phyloP scores from a whole-genome alignment of 1,139 yeast species.

The Scheffersomyces cryptocercus region DNA sequence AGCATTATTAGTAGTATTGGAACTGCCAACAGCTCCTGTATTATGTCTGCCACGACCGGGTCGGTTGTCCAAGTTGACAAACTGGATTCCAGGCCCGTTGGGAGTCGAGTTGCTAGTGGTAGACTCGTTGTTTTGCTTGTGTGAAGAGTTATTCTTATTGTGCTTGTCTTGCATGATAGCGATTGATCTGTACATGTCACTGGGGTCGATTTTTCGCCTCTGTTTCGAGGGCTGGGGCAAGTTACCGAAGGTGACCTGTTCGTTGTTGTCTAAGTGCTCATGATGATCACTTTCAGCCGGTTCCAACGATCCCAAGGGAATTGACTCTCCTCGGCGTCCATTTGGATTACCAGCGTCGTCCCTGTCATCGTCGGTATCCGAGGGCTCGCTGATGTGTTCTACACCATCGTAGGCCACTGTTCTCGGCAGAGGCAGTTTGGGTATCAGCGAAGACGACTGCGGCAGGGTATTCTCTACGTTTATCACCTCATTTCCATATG shows the following conservation, averaged over 20 bases:
- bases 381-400: slow-evolving; percentile 40
- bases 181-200: slow-evolving; percentile 81
- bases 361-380: slow-evolving; percentile 9
- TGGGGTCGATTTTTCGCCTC: slow-evolving; percentile 66
- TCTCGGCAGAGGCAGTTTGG: slow-evolving; percentile 6
- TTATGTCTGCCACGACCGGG: not conserved
- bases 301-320: slow-evolving; percentile 29
- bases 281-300: slow-evolving; percentile 1
- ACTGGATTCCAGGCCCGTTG: no score
- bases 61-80: no score
- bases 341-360: not conserved
- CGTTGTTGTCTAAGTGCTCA: slow-evolving; percentile 8
- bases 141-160: slow-evolving; percentile 7
- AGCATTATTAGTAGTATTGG: not conserved
- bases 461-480: slow-evolving; percentile 12
- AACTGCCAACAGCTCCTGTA: not conserved
- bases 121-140: slow-evolving; percentile 8
- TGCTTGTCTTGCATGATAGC: slow-evolving; percentile 68
- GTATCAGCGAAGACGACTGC: slow-evolving; percentile 14
- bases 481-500: not conserved
- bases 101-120: not conserved
- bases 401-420: slow-evolving; percentile 17
- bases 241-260: slow-evolving; percentile 40
- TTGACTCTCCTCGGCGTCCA: slow-evolving; percentile 16
- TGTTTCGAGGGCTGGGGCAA: slow-evolving; percentile 37